Base-by-base conservation (phyloP, 139 green algal species). In the Desmodesmus armatus region DNA sequence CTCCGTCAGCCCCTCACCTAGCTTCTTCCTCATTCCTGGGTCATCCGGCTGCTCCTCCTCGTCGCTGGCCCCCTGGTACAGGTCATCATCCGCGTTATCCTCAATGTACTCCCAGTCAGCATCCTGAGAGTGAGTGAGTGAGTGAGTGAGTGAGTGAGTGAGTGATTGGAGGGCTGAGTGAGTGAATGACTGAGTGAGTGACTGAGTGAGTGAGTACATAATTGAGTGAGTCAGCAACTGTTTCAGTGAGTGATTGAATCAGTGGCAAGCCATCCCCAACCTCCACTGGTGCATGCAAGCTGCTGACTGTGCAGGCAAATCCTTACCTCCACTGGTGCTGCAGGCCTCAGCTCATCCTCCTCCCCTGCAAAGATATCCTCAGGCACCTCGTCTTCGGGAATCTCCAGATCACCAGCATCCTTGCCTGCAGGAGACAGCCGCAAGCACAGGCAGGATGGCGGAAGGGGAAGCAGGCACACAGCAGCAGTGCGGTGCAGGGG, bases 311-410 rank as follows among this genome's bases (percentile, higher is more conserved):
- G n/a, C n/a, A n/a, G n/a, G n/a, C n/a, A n/a, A n/a, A n/a, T n/a
- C 4, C 40, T 71, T 69, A 86, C 80, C 80, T 87, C 55, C 6
- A 31, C 44, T 39, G 82, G 82, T 17, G 23, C 2, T 25, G 29
- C 23, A 15, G 83, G 83, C 47, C 73, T 40, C 43, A 88, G 74
- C 44, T 84, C 74, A 33, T 88, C 83, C 71, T 83, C 83, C 62
- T 88, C 83, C 15, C 83, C 83, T 5, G 23, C 47, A 72, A 84
- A 88, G 13, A 88, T 78, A 37, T 88, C 83, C 65, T 88, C 83
- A 31, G 83, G 41, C 29, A 79, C 19, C 63, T 83, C 83, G 33
- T 87, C 82, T 7, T 87, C 82, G 11, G 82, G 67, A n/a, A 72
- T 71, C 25, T 41, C 80, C 21, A 15, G 3, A 3, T 41, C 55